These are phyloP conservation scores for Coemansia sp. DNA, from an alignment of 192 early-diverging fungal genomes.

Conservation along the genomic window DNA sequence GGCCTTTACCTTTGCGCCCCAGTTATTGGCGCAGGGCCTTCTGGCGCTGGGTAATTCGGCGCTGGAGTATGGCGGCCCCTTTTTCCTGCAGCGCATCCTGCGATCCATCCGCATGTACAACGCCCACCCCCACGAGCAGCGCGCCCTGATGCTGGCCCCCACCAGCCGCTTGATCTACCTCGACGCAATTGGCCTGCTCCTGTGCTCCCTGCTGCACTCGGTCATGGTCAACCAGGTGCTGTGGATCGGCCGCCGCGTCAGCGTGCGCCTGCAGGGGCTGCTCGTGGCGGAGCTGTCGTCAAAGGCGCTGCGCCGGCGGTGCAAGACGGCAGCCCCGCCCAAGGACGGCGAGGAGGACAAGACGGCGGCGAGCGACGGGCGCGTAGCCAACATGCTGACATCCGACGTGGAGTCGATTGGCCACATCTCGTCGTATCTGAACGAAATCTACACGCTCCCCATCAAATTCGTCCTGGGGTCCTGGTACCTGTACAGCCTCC, in stretches of 20 bases:
- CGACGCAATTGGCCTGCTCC: slow-evolving; percentile 65
- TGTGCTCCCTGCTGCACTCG: slow-evolving; percentile 52
- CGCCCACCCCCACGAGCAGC: not conserved
- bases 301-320: slow-evolving; percentile 63
- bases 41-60: slow-evolving; percentile 44
- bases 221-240: slow-evolving; percentile 62
- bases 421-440: slow-evolving; percentile 58
- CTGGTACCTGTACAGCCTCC: slow-evolving; percentile 67
- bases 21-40: slow-evolving; percentile 47
- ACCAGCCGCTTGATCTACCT: slow-evolving; percentile 26
- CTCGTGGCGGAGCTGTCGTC: slow-evolving; percentile 68
- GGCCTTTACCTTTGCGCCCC: slow-evolving; percentile 40
- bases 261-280: slow-evolving; percentile 61
- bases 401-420: slow-evolving; percentile 69
- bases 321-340: slow-evolving; percentile 39
- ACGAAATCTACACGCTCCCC: slow-evolving; percentile 66
- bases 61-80: slow-evolving; percentile 56
- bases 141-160: not conserved
- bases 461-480: slow-evolving; percentile 68
- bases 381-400: slow-evolving; percentile 70
- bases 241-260: slow-evolving; percentile 67
- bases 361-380: slow-evolving; percentile 56
- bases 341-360: slow-evolving; percentile 42
- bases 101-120: slow-evolving; percentile 54
- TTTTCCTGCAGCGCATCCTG: slow-evolving; percentile 62